Base-by-base conservation (phyloP, 352 stramenopile genomes). In the Phytophthora chlamydospora region DNA sequence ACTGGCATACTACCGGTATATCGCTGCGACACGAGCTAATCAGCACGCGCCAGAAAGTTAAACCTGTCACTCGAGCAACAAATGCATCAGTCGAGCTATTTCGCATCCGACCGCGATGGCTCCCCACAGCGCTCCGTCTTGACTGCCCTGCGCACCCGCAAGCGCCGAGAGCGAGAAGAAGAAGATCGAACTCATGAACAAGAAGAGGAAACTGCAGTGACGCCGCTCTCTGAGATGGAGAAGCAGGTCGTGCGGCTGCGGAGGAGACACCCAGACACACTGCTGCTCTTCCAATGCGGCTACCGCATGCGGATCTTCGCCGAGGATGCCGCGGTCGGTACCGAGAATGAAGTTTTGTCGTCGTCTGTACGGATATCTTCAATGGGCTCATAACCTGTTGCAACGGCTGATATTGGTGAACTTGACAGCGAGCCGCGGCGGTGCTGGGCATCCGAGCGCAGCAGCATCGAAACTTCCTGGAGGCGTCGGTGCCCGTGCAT, bases 221-320 rank as follows among this genome's bases (percentile, higher is more conserved):
- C 34, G 57, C 51, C 43, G 17, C 48, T 88, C 11, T 93, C 85
- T 6, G 79, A 84, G 24, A 86, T 93, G 73, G 83, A 93, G 64
- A 76, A 87, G 67, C 87, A 96, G 61, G 82, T 93, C 13, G 62
- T 80, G 40, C 64, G 45, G 24, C 58, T 96, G 44, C 78, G 77
- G n/a, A 49, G 29, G 1, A 13, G 48, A 11, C 50, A 88, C 29
- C 55, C 66, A 12, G 80, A 83, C 43, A 72, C 71, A 19, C 58
- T 93, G 43, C 70, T 95, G 55, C 57, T 91, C 29, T 82, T 95
- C 29, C 80, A 95, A 68, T 92, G 81, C 57, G 88, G 85, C 27
- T 96, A 96, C 53, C 83, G 83, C 58, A 89, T 90, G 67, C 70
- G 83, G 4, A 72, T 93, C 21, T 96, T 96, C 47, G 83, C 71